Base-by-base conservation (phyloP, 1,284 basidiomycete species). In the Sporisorium exsertum region DNA sequence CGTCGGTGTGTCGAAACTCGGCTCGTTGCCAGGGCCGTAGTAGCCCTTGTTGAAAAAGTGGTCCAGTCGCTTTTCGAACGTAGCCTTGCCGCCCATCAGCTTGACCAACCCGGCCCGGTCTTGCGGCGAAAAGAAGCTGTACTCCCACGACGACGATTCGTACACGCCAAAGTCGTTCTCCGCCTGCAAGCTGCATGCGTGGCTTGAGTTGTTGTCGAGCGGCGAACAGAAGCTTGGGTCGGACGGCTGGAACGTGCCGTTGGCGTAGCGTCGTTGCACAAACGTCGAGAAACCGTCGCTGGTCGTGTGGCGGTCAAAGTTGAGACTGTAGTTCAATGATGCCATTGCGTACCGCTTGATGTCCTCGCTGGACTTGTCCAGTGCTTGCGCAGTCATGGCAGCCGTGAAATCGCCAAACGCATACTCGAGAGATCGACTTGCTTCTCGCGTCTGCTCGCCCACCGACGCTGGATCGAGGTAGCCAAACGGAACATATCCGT, bases 331-430 rank as follows among this genome's bases (percentile, higher is more conserved):
- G 63, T 73, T 78, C 53, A 77, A 67, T 26, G 73, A 72, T 2
- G 73, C 58, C 49, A 51, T 69, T 5, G 54, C 59, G 26, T 70
- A 76, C 8, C 63, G 53, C 24, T 59, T 45, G 2, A 76, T 27
- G 13, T 67, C 71, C 1, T 49, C 70, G 4, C 58, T 51, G 1
- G 71, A 40, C 46, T 80, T 69, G 40, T 63, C 64, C 18, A 79
- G 62, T 13, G 68, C 64, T 26, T 57, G 52, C 6, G 78, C 80
- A 15, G 76, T 78, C 60, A 75, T 66, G 3, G 76, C 69, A 12
- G 79, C 74, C 3, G 73, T 76, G 46, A 92, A 92, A 78, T 92
- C 86, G 56, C 86, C 85, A 68, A 82, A 86, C 1, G 82, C 72
- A 42, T 87, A 87, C 73, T 86, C 83, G 46, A 86, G 63, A 33